Base-by-base conservation (phyloP, 2,329 filamentous ascomycete genomes). In the Drechmeria coniospora region DNA sequence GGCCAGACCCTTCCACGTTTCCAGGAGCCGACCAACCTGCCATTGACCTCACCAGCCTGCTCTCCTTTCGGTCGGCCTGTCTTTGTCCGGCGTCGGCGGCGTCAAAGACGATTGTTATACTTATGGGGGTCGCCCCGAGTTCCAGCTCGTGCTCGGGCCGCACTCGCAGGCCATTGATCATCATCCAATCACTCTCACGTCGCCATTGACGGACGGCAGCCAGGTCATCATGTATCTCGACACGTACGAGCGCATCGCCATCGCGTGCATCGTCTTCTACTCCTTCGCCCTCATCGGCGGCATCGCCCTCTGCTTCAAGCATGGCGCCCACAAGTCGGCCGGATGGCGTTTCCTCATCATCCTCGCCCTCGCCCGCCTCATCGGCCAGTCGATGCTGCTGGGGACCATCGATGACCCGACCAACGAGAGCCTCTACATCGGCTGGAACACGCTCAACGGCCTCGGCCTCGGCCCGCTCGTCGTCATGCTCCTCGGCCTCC, bases 311-410 rank as follows among this genome's bases (percentile, higher is more conserved):
- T 70, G 67, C 8, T 67, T 39, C 32, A 44, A 39, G 10, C 48
- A 54, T 30, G 50, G 71, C 64, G 65, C 63, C 44, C 39, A 51
- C 4, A 69, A 74, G 57, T 61, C 73, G 7, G 65, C 65, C 11
- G 71, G 71, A 4, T 75, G 70, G 26, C 60, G 72, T 14, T 57
- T 74, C 8, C 64, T 77, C 39, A 53, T 76, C 10, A 59, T 77
- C 15, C 56, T 72, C 10, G 57, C 71, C 2, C 51, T 73, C 10
- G 56, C 47, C 30, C 68, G 75, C 53, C 67, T 78, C 29, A 56
- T 74, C 26, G 49, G 57, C 34, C 60, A 69, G 36, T 52, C 57
- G n/a, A 31, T 74, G 9, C 44, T 41, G 30, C 46, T 54, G 6
- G 49, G 42, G 25, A 48, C 45, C 22, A 35, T 70, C 25, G 45